Evolutionary conservation across 768 basidiomycete species (phyloP).

Genomic region (Macrocybe gigantea): DNA sequence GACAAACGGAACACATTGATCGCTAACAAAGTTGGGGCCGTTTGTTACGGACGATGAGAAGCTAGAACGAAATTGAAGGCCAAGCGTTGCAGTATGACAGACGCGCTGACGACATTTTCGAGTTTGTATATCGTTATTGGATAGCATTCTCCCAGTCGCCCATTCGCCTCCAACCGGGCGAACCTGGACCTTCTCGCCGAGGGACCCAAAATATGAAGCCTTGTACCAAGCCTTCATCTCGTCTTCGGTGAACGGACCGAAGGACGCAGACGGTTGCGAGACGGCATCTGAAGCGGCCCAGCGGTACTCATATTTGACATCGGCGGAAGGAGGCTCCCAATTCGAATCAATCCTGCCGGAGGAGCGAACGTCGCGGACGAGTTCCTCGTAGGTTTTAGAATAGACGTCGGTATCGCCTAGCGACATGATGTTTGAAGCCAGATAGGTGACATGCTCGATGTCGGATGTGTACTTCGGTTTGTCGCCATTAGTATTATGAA

Average conservation of each 20-base stretch:
- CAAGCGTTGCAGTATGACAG: too few species aligned
- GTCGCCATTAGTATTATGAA: slow-evolving; percentile 50
- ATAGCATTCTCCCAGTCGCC: slow-evolving; percentile 67
- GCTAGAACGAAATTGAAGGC: too few species aligned
- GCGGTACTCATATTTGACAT: slow-evolving; percentile 74
- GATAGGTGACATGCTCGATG: slow-evolving; percentile 78
- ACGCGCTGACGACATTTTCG: too few species aligned
- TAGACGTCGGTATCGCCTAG: slow-evolving; percentile 85
- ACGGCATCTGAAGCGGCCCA: slow-evolving; percentile 55
- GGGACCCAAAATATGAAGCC: slow-evolving; percentile 74
- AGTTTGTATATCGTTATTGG: slow-evolving; percentile 23
- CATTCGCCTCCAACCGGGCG: slow-evolving; percentile 65
- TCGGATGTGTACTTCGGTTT: slow-evolving; percentile 34
- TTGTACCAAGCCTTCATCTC: slow-evolving; percentile 79
- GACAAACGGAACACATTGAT: too few species aligned
- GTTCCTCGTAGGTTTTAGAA: slow-evolving; percentile 78
- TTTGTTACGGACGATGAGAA: too few species aligned
- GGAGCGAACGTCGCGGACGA: slow-evolving; percentile 69
- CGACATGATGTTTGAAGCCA: slow-evolving; percentile 84
- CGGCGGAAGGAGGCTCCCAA: slow-evolving; percentile 76
- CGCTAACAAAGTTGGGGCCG: too few species aligned
- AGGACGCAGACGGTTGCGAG: slow-evolving; percentile 43
- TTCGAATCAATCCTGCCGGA: slow-evolving; percentile 61
- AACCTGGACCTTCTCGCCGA: slow-evolving; percentile 75
- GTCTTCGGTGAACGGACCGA: slow-evolving; percentile 78